Conservation (phyloP, 768 basidiomycete genomes). For the Rhizopogon sp. region DNA sequence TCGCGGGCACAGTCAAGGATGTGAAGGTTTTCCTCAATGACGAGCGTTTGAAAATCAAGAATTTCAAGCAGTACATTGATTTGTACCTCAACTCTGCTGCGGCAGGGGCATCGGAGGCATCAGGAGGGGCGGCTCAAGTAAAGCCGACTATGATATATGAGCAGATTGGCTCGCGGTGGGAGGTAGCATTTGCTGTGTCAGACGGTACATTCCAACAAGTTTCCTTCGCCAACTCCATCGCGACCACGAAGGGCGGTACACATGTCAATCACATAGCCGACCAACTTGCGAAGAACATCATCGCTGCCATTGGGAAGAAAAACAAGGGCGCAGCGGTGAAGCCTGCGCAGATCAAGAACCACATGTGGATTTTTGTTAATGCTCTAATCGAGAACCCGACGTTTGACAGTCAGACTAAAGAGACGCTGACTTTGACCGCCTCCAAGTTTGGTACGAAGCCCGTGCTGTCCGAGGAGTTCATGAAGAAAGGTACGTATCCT, state of each 20-base stretch:
- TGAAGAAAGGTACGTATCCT: conserved; percentile 78
- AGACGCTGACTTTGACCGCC: conserved; percentile 80
- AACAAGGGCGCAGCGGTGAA: conserved; percentile 97
- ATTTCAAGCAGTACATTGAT: conserved; percentile 96
- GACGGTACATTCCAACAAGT: conserved; percentile 92
- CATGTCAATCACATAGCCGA: conserved; percentile 85
- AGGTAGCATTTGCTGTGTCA: conserved; percentile 90
- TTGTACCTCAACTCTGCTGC: conserved; percentile 82
- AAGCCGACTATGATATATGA: conserved; percentile 86
- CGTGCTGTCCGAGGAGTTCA: conserved; percentile 80
- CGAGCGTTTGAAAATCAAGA: conserved; percentile 86
- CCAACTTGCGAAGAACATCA: conserved; percentile 82
- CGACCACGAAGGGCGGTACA: conserved; percentile 94
- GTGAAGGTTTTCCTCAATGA: conserved; percentile 93
- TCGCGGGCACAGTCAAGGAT: conserved; percentile 93
- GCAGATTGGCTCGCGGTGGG: conserved; percentile 79
- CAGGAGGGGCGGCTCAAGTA: conserved; percentile 72
- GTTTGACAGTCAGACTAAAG: conserved; percentile 99
- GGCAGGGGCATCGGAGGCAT: conserved; percentile 59
- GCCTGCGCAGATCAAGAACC: conserved; percentile 89
- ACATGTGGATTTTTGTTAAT: conserved; percentile 98
- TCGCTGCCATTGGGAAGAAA: conserved; percentile 87
- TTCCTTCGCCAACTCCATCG: conserved; percentile 96
- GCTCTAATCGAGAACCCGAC: conserved; percentile 95
- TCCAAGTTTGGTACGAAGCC: conserved; percentile 92